Percentiles rank a stretch among this genome's conserved stretches.
Evolutionary conservation across 2,329 filamentous ascomycete genomes (phyloP).

Genomic region (Alternaria viburni): DNA sequence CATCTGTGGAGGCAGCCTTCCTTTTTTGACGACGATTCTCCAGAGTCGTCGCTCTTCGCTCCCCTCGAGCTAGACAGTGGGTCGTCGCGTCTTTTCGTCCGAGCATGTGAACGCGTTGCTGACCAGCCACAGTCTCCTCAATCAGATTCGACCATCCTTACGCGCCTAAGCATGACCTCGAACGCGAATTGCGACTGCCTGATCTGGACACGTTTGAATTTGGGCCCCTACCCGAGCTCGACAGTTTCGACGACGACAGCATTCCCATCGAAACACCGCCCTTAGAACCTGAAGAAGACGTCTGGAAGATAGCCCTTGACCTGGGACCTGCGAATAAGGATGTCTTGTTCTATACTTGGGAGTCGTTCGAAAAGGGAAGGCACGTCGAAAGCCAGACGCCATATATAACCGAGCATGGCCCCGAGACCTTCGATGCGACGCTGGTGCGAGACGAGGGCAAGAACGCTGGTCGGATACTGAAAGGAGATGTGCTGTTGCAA

Average conservation of each 20-base stretch:
- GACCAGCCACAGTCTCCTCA: conserved; percentile 35
- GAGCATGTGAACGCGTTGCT: conserved; percentile 22
- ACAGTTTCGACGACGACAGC: conserved; percentile 40
- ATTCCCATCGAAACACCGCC: conserved; percentile 34
- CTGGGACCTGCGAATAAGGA: conserved; percentile 40
- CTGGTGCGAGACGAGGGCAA: conserved; percentile 50
- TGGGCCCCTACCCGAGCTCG: conserved; percentile 45
- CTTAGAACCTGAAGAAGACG: conserved; percentile 40
- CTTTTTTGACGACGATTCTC: conserved; percentile 43
- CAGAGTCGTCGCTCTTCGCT: conserved; percentile 41
- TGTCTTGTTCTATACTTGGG: conserved; percentile 68
- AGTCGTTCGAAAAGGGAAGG: conserved; percentile 63
- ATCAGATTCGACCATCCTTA: conserved; percentile 50
- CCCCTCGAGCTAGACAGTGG: conserved; percentile 46
- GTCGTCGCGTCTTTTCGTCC: conserved; percentile 32
- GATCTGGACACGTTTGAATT: conserved; percentile 51
- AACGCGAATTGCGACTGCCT: conserved; percentile 46
- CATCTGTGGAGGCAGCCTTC: conserved; percentile 65
- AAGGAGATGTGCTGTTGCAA: conserved; percentile 46
- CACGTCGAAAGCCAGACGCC: conserved; percentile 52
- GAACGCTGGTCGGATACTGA: conserved; percentile 47
- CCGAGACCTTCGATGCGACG: conserved; percentile 69
- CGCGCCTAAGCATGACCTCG: conserved; percentile 43
- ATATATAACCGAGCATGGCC: conserved; percentile 73
- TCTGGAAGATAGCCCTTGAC: conserved; percentile 49